These are phyloP conservation scores for Thelephora aurantiotincta DNA, from an alignment of 768 basidiomycete genomes.

Conservation along the genomic window DNA sequence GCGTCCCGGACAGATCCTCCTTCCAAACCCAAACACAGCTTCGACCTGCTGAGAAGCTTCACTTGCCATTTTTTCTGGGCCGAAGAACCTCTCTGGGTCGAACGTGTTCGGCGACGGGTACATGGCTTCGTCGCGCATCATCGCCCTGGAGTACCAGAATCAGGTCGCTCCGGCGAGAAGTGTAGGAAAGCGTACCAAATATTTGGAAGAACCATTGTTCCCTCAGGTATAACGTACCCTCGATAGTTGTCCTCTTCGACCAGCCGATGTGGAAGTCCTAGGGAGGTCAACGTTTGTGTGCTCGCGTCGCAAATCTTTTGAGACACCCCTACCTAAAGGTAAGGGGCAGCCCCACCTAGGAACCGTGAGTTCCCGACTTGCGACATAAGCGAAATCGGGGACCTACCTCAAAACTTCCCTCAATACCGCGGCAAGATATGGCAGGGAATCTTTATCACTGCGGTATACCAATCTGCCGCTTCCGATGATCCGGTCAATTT, in stretches of 20 bases:
- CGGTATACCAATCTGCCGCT: conserved; percentile 24
- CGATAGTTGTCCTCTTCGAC: conserved; percentile 14
- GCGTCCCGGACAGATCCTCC: conserved; percentile 39
- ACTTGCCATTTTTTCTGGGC: conserved; percentile 19
- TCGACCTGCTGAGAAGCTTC: conserved; percentile 19
- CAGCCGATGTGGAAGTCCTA: conserved; percentile 12
- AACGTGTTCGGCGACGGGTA: conserved; percentile 12
- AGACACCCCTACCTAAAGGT: conserved; percentile 6
- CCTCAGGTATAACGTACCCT: conserved; percentile 15
- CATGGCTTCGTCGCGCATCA: conserved; percentile 11
- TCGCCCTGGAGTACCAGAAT: conserved; percentile 13
- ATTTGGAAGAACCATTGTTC: conserved; percentile 12
- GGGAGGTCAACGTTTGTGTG: background rate
- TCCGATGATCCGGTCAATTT: conserved; percentile 29
- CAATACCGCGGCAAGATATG: conserved; percentile 25
- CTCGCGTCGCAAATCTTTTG: background rate
- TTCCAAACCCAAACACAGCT: conserved; percentile 46
- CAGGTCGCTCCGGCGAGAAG: no score
- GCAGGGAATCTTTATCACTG: conserved; percentile 24
- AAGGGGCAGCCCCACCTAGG: conserved; percentile 9
- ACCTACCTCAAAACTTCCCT: conserved; percentile 20
- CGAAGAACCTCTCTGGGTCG: background rate
- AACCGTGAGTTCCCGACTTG: background rate
- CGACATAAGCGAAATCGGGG: background rate
- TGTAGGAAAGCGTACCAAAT: conserved; percentile 6